Percentiles rank a stretch among this genome's conserved stretches.
These are phyloP conservation scores for Priceomyces medius DNA, from an alignment of 805 yeast species.

Conservation along the genomic window DNA sequence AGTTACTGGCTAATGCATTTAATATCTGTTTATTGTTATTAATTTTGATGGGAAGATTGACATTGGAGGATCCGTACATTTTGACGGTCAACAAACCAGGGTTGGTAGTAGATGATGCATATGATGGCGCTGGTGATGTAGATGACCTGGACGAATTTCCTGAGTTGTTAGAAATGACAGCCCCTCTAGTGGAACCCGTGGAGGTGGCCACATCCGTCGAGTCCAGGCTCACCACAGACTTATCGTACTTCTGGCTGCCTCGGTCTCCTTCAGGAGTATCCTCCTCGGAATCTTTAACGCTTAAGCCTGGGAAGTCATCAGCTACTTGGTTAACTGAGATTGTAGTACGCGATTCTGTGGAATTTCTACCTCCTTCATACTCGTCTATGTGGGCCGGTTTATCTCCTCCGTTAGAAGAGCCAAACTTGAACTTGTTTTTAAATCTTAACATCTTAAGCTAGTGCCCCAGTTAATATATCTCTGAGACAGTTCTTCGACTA, in stretches of 20 bases:
- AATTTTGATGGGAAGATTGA: conserved; percentile 68
- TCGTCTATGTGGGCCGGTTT: conserved; percentile 8
- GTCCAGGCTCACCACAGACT: not conserved
- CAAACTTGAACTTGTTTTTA: conserved; percentile 35
- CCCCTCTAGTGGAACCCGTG: not conserved
- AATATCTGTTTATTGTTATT: conserved; percentile 63
- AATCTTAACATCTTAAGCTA: conserved; percentile 25
- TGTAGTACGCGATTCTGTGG: conserved; percentile 27
- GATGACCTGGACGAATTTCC: not conserved
- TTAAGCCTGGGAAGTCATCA: conserved; percentile 22
- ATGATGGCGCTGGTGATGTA: not conserved
- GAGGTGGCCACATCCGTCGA: not conserved
- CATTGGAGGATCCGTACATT: conserved; percentile 65
- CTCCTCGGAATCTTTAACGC: conserved; percentile 5
- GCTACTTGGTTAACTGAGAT: conserved; percentile 21
- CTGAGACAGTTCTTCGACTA: too few relatives aligned
- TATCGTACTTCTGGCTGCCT: not conserved
- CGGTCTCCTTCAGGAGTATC: not conserved
- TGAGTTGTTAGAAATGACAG: not conserved
- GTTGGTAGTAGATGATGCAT: conserved; percentile 8
- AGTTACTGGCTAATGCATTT: conserved; percentile 61
- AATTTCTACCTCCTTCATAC: conserved; percentile 14
- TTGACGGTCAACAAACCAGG: conserved; percentile 81
- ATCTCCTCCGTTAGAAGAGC: conserved; percentile 18
- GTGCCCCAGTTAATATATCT: not conserved